phyloP scores from a whole-genome alignment of 2,329 filamentous ascomycete species.

The Colletotrichum coccodes region DNA sequence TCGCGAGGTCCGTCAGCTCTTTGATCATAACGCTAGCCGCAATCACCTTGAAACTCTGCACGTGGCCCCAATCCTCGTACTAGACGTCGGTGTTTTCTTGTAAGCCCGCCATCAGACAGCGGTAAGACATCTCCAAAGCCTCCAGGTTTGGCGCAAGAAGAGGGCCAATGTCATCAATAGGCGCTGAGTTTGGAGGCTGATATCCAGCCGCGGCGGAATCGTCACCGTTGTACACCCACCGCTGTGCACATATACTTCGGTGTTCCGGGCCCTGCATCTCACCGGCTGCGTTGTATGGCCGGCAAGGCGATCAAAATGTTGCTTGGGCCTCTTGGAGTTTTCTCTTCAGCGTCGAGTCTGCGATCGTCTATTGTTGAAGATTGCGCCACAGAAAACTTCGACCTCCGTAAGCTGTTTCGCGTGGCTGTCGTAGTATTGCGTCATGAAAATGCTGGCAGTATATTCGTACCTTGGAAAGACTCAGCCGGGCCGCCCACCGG shows the following conservation, averaged over 20 bases:
- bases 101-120: constrained; percentile 44
- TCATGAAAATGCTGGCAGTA: constrained; percentile 51
- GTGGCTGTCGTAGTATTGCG: constrained; percentile 56
- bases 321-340: constrained; percentile 60
- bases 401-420: constrained; percentile 56
- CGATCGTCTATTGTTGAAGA: constrained; percentile 60
- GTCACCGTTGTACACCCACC: constrained; percentile 38
- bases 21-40: constrained; percentile 48
- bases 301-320: constrained; percentile 60
- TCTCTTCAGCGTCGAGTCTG: constrained; percentile 64
- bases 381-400: constrained; percentile 65
- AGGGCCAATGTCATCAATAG: constrained; percentile 15
- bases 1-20: constrained; percentile 37
- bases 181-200: background rate
- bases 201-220: background rate
- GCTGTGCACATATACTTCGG: background rate
- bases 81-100: constrained; percentile 28
- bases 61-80: background rate
- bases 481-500: background rate
- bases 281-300: constrained; percentile 52
- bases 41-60: constrained; percentile 50
- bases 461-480: constrained; percentile 55
- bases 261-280: constrained; percentile 30
- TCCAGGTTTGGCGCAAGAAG: constrained; percentile 31
- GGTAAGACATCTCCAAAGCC: constrained; percentile 46